Percentiles rank a stretch among this genome's conserved stretches.
phyloP scores from a whole-genome alignment of 352 stramenopile genomes.

The Aphanomyces invadans region DNA sequence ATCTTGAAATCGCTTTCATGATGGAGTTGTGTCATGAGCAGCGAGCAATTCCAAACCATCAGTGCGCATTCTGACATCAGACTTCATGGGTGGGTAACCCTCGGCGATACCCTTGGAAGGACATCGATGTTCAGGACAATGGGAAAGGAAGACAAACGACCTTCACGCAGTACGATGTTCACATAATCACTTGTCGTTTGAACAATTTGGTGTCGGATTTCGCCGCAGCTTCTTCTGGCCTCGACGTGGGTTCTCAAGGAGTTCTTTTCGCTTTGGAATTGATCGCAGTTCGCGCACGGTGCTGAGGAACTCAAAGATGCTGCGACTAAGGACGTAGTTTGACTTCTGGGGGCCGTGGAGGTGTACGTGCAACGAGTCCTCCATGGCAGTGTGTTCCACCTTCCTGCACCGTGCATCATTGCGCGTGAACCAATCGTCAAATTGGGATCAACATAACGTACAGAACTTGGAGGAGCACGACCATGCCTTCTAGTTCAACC shows the following conservation, averaged over 20 bases:
- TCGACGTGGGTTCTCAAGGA: conserved; percentile 35
- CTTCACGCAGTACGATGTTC: no score
- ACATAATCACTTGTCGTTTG: no score
- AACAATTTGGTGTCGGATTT: not conserved
- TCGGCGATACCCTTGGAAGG: no score
- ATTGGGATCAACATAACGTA: conserved; percentile 48
- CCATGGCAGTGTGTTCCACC: not conserved
- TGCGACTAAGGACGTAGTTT: conserved; percentile 33
- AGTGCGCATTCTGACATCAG: no score
- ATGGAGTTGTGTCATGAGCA: no score
- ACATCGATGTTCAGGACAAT: no score
- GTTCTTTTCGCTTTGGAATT: conserved; percentile 62
- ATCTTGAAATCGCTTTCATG: no score
- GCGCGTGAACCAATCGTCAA: conserved; percentile 16
- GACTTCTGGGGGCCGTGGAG: conserved; percentile 27
- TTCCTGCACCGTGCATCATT: conserved; percentile 6
- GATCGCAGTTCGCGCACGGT: conserved; percentile 74
- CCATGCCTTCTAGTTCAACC: conserved; percentile 52
- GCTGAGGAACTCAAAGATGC: conserved; percentile 65
- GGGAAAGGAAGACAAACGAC: no score
- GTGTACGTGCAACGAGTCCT: conserved; percentile 20
- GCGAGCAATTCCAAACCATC: no score
- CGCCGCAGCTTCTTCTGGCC: conserved; percentile 28
- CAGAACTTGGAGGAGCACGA: conserved; percentile 77
- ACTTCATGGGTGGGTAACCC: no score